phyloP scores from a whole-genome alignment of 73 alveolate species.

The Stentor roeselii region DNA sequence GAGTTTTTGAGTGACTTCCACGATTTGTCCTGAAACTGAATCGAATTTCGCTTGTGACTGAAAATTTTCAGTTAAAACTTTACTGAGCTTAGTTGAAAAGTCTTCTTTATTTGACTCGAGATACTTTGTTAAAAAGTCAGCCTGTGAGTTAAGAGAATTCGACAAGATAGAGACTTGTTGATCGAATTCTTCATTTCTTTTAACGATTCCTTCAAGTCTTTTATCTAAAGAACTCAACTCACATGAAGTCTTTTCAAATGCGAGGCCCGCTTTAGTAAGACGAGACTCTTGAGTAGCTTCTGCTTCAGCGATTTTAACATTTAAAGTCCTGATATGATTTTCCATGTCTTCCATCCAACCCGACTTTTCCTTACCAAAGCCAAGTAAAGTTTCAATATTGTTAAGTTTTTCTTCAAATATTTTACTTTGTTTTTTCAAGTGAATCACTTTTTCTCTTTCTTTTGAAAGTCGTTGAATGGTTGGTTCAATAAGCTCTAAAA shows the following conservation, averaged over 20 bases:
- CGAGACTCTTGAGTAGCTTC: not conserved
- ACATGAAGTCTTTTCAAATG: not conserved
- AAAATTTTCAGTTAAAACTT: not conserved
- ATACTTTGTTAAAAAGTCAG: not conserved
- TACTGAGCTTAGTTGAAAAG: not conserved
- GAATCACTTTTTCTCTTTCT: conserved; percentile 42
- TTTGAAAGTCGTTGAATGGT: conserved; percentile 47
- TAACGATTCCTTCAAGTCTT: not conserved
- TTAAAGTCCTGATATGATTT: not conserved
- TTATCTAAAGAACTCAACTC: not conserved
- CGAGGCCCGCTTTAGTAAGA: no score
- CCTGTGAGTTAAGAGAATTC: not conserved
- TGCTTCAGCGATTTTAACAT: not conserved
- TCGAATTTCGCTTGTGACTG: not conserved
- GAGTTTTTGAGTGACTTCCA: not conserved
- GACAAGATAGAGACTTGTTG: not conserved
- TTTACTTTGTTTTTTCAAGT: conserved; percentile 22
- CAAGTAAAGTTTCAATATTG: not conserved
- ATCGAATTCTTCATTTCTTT: not conserved
- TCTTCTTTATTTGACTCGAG: not conserved
- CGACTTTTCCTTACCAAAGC: not conserved
- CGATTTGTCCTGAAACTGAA: not conserved
- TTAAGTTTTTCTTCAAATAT: not conserved
- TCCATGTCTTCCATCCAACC: conserved; percentile 17
- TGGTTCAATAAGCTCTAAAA: conserved; percentile 56